Conservation (phyloP, 345 rosid genomes). For the Limnanthes douglasii region DNA sequence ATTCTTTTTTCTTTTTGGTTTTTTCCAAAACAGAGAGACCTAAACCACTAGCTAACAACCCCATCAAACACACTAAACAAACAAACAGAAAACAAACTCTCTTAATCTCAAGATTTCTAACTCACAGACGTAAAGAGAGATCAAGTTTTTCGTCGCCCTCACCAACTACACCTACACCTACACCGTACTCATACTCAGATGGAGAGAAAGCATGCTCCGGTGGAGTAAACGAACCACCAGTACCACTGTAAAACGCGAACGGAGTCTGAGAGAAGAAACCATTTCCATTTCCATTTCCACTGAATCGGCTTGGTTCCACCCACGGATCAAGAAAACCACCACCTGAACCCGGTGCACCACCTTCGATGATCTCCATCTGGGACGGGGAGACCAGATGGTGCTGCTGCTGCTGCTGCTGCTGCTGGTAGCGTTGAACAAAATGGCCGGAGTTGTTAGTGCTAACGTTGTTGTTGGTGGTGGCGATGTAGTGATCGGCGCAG, state of each 20-base stretch:
- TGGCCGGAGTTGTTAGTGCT: conserved; percentile 1
- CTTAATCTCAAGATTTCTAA: too few relatives aligned
- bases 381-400: too few relatives aligned
- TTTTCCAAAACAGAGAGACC: too few relatives aligned
- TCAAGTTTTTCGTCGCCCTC: conserved; percentile 10
- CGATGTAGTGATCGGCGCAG: conserved; percentile 6
- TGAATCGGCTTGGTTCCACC: conserved; percentile 1
- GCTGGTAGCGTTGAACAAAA: not conserved
- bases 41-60: too few relatives aligned
- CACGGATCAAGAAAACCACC: not conserved
- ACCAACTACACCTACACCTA: not conserved
- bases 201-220: conserved; percentile 6
- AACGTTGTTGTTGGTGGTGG: not conserved
- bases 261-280: too few relatives aligned
- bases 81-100: too few relatives aligned
- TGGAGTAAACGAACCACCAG: too few relatives aligned
- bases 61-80: too few relatives aligned
- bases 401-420: not conserved
- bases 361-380: too few relatives aligned
- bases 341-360: too few relatives aligned
- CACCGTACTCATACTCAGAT: conserved; percentile 5
- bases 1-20: too few relatives aligned
- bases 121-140: conserved; percentile 18
- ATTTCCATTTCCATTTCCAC: not conserved
- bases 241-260: too few relatives aligned